phyloP scores from a whole-genome alignment of 192 early-diverging fungal species.

The Coemansia sp. region DNA sequence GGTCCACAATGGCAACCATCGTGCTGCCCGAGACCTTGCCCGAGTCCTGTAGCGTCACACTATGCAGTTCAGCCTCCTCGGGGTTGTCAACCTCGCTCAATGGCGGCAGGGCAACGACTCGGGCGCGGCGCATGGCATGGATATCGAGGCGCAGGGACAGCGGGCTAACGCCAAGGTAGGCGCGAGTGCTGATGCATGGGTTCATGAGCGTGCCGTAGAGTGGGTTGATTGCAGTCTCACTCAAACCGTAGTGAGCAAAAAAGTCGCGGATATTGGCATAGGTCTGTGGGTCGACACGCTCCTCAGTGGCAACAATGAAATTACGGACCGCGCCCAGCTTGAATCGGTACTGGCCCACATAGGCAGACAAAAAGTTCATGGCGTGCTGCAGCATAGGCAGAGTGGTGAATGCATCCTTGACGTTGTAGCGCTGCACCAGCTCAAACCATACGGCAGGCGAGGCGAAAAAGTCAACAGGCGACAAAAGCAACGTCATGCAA shows the following conservation, averaged over 20 bases:
- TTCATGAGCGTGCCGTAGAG: conserved; percentile 77
- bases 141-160: conserved; percentile 65
- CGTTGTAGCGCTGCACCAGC: conserved; percentile 64
- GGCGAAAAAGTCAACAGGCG: conserved; percentile 60
- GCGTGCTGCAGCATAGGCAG: conserved; percentile 68
- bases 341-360: conserved; percentile 49
- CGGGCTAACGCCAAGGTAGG: conserved; percentile 74
- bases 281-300: conserved; percentile 52
- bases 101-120: conserved; percentile 56
- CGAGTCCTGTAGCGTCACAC: conserved; percentile 64
- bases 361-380: conserved; percentile 57
- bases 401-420: conserved; percentile 68
- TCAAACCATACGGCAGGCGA: conserved; percentile 73
- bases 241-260: conserved; percentile 64
- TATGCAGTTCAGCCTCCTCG: conserved; percentile 53
- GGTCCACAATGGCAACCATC: conserved; percentile 81
- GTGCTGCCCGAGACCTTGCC: conserved; percentile 77
- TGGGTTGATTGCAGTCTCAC: conserved; percentile 65
- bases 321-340: conserved; percentile 58
- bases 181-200: conserved; percentile 75
- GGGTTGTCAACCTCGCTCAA: conserved; percentile 11
- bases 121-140: conserved; percentile 63
- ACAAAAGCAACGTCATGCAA: conserved; percentile 61
- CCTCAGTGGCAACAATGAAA: conserved; percentile 62
- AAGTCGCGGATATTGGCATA: conserved; percentile 54